phyloP scores from a whole-genome alignment of 805 yeast species.

The Cyberlindnera meyerae region DNA sequence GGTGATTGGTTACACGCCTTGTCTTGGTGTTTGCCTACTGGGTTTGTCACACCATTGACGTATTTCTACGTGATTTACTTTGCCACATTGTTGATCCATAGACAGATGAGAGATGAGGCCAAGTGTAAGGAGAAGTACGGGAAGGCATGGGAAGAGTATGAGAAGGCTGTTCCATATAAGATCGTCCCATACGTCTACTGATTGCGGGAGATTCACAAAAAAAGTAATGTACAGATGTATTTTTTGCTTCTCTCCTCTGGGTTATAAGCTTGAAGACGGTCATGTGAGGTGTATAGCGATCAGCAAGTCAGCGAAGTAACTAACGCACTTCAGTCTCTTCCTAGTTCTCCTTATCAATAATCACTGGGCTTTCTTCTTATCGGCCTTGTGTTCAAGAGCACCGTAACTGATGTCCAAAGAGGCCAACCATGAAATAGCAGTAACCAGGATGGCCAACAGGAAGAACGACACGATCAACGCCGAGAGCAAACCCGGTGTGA shows the following conservation, averaged over 20 bases:
- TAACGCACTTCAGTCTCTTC: no score
- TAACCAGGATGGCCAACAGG: conserved; percentile 49
- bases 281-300: no score
- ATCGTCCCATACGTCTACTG: conserved; percentile 85
- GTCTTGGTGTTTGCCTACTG: conserved; percentile 92
- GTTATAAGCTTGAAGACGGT: no score
- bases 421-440: conserved; percentile 68
- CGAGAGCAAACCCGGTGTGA: conserved; percentile 80
- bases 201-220: not conserved
- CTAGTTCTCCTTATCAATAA: not conserved
- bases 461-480: conserved; percentile 60
- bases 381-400: conserved; percentile 67
- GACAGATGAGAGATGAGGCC: conserved; percentile 88
- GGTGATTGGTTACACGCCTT: conserved; percentile 94
- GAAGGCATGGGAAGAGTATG: conserved; percentile 79
- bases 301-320: no score
- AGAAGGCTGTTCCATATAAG: conserved; percentile 76
- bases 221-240: not conserved
- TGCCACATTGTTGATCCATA: conserved; percentile 74
- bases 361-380: conserved; percentile 34
- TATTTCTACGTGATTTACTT: conserved; percentile 85
- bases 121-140: conserved; percentile 88
- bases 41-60: conserved; percentile 73
- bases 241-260: not conserved
- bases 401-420: conserved; percentile 73